Conservation (phyloP, 331 rosid species). For the Acacia pycnantha region DNA sequence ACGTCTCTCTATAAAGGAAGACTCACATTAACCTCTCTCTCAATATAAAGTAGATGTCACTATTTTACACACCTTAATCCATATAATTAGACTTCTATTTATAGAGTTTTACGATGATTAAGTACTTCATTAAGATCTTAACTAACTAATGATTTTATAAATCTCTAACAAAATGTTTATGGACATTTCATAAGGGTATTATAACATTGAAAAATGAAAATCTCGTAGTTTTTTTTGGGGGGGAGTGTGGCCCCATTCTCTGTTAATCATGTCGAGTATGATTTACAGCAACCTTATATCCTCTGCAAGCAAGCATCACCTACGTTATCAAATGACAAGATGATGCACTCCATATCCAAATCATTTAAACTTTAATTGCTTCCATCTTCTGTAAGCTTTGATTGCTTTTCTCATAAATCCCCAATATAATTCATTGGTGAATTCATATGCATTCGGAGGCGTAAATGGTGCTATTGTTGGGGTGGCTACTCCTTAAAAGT, state of each 20-base stretch:
- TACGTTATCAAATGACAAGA: background rate
- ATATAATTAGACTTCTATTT: too few species aligned
- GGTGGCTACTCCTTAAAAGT: background rate
- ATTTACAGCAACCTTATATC: background rate
- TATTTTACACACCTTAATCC: too few species aligned
- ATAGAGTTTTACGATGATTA: too few species aligned
- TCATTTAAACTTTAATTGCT: background rate
- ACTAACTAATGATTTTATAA: too few species aligned
- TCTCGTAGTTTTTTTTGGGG: background rate
- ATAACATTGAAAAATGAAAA: background rate
- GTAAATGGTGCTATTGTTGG: background rate
- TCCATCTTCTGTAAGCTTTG: background rate
- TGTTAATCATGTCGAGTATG: background rate
- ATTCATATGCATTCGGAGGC: background rate
- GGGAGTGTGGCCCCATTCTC: too few species aligned
- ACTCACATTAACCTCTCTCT: too few species aligned
- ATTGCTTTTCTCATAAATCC: background rate
- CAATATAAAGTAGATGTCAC: accelerated
- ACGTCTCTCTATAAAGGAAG: accelerated
- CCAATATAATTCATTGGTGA: background rate
- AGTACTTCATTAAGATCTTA: too few species aligned
- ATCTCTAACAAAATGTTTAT: background rate
- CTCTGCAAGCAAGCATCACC: background rate
- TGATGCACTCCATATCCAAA: background rate
- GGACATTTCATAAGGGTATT: background rate